phyloP scores from a whole-genome alignment of 495 filamentous ascomycete species.

The Podospora sp. region DNA sequence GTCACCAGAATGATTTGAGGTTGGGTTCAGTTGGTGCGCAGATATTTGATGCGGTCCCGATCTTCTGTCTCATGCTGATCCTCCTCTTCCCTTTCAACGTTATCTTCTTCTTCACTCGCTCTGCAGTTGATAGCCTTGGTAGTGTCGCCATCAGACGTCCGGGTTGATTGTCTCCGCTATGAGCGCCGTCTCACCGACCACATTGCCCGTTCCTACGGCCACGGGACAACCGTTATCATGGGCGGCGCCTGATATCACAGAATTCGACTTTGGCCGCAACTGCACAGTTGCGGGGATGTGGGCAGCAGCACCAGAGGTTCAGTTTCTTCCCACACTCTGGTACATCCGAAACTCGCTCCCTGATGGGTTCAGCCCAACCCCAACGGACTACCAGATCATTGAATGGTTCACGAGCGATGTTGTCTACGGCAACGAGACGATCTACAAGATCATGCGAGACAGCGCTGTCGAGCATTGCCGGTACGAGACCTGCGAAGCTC shows the following conservation, averaged over 20 bases:
- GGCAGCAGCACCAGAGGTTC: neutral
- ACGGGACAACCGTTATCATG: slow-evolving; percentile 1
- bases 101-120: neutral
- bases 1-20: too few species aligned
- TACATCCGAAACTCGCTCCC: slow-evolving; percentile 11
- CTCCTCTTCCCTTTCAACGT: neutral
- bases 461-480: slow-evolving; percentile 5
- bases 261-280: slow-evolving; percentile 9
- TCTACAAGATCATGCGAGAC: neutral
- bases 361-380: neutral
- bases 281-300: slow-evolving; percentile 2
- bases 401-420: slow-evolving; percentile 11
- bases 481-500: slow-evolving; percentile 9
- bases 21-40: too few species aligned
- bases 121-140: too few species aligned
- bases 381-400: slow-evolving; percentile 11
- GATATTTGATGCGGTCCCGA: too few species aligned
- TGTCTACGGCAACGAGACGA: slow-evolving; percentile 8
- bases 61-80: too few species aligned
- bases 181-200: neutral
- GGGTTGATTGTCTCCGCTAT: neutral
- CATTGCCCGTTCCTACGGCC: neutral
- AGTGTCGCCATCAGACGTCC: neutral
- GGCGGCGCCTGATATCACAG: neutral
- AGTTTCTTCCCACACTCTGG: neutral